Base-by-base conservation (phyloP, 208 protist genomes). In the Vickermania spadyakhi region DNA sequence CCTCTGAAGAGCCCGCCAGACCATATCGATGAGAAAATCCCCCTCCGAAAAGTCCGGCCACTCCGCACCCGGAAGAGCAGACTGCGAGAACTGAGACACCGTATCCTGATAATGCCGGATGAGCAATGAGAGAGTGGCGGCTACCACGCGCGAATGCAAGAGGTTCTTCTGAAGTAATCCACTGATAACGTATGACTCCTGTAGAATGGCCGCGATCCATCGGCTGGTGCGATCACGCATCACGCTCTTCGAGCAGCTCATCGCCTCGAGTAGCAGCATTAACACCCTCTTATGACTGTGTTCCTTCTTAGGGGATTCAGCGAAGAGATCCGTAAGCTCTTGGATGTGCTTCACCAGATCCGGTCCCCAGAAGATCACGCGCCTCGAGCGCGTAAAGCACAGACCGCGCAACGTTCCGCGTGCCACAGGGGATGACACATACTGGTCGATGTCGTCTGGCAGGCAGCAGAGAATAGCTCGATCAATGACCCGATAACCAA, bases 181-280 rank as follows among this genome's bases (percentile, higher is more conserved):
- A 18, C 77, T 71, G 13, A 89, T 61, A 23, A 93, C 66, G 58
- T 93, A 93, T 18, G 73, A 70, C 59, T 80, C 75, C 56, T 89
- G 80, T 49, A 93, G 81, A 49, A 89, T 81, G 1, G 81, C 78
- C 4, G 69, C 69, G 31, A 84, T 73, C 86, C 86, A 93, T 58
- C 72, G 78, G 66, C 81, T 86, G 45, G 78, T 81, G 56, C 79
- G 66, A n/a, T 77, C 64, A 63, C 85, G 81, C 64, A 83, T 65
- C 50, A 84, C 72, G 25, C 72, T 73, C 18, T 60, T 65, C 26
- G 78, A 86, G 64, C 73, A 86, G 58, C 75, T 81, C 60, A 93
- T 74, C 23, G 80, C 82, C 66, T 90, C 83, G 31, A 93, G 67
- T 30, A 93, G 67, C 22, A 81, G 31, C 31, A 75, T 88, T 18